Evolutionary conservation across 768 basidiomycete genomes (phyloP).

Genomic region (Polyporus arcularius): DNA sequence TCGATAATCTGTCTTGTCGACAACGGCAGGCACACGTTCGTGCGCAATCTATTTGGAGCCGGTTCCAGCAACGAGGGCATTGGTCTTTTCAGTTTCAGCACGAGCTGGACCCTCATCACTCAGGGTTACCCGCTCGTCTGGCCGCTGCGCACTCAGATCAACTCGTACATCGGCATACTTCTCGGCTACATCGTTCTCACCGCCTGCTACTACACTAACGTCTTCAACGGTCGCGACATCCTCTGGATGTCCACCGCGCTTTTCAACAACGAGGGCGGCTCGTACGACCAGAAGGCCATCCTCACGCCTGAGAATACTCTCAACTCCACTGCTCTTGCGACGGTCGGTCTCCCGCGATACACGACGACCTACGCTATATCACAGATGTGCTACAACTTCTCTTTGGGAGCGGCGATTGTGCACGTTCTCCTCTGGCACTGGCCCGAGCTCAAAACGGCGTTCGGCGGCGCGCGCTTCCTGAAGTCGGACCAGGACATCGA

Average conservation of each 20-base stretch:
- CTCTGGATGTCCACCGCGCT: slow-evolving; percentile 50
- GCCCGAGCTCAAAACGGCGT: slow-evolving; percentile 48
- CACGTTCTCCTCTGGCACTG: slow-evolving; percentile 55
- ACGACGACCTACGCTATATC: slow-evolving; percentile 52
- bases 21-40: slow-evolving; percentile 45
- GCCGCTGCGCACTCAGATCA: slow-evolving; percentile 55
- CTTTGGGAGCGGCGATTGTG: slow-evolving; percentile 50
- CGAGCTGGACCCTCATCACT: slow-evolving; percentile 55
- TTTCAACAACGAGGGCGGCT: slow-evolving; percentile 37
- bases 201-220: slow-evolving; percentile 43
- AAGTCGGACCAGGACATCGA: slow-evolving; percentile 41
- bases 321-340: slow-evolving; percentile 30
- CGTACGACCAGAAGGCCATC: slow-evolving; percentile 45
- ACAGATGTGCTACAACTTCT: slow-evolving; percentile 51
- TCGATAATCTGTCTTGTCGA: slow-evolving; percentile 51
- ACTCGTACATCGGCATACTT: slow-evolving; percentile 49
- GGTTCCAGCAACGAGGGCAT: slow-evolving; percentile 55
- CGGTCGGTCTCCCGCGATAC: slow-evolving; percentile 33
- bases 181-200: slow-evolving; percentile 48
- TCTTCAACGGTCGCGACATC: slow-evolving; percentile 47
- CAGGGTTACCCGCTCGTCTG: slow-evolving; percentile 57
- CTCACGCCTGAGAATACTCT: slow-evolving; percentile 41
- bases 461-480: slow-evolving; percentile 44
- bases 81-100: slow-evolving; percentile 47
- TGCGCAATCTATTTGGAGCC: slow-evolving; percentile 42